phyloP scores from a whole-genome alignment of 331 rosid genomes.

The Cucumis variabilis region DNA sequence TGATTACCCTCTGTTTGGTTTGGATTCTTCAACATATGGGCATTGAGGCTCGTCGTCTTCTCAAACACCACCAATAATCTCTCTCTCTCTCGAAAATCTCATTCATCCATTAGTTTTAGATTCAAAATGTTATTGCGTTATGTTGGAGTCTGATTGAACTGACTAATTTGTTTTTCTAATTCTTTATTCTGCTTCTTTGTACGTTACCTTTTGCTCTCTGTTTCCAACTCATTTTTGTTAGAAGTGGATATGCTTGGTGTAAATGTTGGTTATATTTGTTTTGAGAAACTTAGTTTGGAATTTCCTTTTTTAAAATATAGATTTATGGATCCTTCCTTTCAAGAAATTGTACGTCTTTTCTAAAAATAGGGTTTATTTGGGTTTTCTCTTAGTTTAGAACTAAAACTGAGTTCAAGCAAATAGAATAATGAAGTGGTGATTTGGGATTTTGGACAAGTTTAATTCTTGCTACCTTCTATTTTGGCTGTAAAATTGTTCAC shows the following conservation, averaged over 20 bases:
- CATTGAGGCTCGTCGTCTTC: constrained; percentile 84
- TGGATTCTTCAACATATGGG: constrained; percentile 91
- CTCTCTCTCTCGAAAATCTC: not conserved
- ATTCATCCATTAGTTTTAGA: constrained; percentile 5
- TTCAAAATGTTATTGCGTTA: not conserved
- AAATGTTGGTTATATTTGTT: not conserved
- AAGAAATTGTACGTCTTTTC: not conserved
- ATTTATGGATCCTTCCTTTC: not conserved
- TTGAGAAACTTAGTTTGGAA: not conserved
- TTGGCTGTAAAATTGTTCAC: not conserved
- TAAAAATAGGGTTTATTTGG: not conserved
- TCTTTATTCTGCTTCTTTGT: not conserved
- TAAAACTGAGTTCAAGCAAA: not conserved
- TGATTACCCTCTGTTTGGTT: constrained; percentile 93
- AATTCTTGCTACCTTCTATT: not conserved
- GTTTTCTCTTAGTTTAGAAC: not conserved
- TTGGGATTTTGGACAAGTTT: not conserved
- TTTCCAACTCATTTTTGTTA: not conserved
- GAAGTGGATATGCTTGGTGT: not conserved
- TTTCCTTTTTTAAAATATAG: not conserved
- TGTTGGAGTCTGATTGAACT: not conserved
- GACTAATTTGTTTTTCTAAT: constrained; percentile 4
- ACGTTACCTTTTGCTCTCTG: constrained; percentile 15
- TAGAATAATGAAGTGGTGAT: not conserved
- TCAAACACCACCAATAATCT: constrained; percentile 61